Evolutionary conservation across 345 rosid species (phyloP).

Genomic region (Hibiscus trionum): DNA sequence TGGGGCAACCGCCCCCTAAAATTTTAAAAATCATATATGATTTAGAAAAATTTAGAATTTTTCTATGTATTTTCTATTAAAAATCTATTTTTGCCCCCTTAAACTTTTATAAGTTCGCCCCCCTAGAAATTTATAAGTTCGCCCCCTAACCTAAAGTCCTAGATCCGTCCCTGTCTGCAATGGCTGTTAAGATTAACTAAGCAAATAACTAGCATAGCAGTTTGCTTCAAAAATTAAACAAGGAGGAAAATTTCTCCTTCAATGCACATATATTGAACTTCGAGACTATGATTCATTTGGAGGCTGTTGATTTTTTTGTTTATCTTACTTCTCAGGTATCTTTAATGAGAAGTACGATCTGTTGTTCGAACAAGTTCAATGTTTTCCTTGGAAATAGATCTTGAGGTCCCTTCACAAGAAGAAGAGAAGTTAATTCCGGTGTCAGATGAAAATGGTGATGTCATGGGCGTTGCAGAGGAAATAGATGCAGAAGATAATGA

Average conservation of each 20-base stretch:
- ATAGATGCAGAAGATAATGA: neutral
- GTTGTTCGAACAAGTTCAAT: neutral
- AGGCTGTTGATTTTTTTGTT: neutral
- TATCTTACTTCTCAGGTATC: constrained; percentile 1
- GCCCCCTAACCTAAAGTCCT: too few relatives aligned
- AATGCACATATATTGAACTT: neutral
- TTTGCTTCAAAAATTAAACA: neutral
- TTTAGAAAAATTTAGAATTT: too few relatives aligned
- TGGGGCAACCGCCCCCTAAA: too few relatives aligned
- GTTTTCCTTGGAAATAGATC: constrained; percentile 14
- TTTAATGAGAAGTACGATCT: neutral
- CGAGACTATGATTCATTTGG: neutral
- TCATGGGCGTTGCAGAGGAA: constrained; percentile 1
- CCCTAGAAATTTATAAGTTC: too few relatives aligned
- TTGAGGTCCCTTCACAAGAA: constrained; percentile 13
- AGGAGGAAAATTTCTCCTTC: neutral
- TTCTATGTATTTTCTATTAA: too few relatives aligned
- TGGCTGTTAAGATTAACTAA: too few relatives aligned
- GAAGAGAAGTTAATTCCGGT: constrained; percentile 1
- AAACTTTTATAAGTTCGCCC: too few relatives aligned
- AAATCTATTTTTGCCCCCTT: too few relatives aligned
- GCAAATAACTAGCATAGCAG: too few relatives aligned
- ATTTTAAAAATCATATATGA: too few relatives aligned
- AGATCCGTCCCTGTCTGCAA: too few relatives aligned
- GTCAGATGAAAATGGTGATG: neutral